Conservation (phyloP, 2,329 filamentous ascomycete species). For the Pseudogymnoascus sp. region DNA sequence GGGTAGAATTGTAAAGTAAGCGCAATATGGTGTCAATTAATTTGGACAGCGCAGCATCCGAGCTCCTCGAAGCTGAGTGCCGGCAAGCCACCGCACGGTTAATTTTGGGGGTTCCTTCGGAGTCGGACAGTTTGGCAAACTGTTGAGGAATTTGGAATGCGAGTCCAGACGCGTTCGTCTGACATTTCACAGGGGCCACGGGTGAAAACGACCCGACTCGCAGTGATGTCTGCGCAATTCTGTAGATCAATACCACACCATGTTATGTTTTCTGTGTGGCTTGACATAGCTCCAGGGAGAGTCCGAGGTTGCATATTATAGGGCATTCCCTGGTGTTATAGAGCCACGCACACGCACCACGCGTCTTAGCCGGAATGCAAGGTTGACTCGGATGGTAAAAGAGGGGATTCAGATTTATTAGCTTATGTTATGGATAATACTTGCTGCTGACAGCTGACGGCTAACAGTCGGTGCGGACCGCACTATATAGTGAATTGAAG, state of each 20-base stretch:
- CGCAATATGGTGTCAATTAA: not conserved
- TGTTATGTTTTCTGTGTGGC: not conserved
- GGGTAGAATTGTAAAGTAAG: not conserved
- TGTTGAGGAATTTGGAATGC: not conserved
- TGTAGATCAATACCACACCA: not conserved
- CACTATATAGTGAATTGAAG: not conserved
- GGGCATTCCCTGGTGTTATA: not conserved
- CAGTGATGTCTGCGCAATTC: not conserved
- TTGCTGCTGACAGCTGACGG: not conserved
- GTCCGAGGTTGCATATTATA: not conserved
- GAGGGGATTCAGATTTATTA: not conserved
- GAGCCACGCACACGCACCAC: not conserved
- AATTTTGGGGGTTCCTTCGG: not conserved
- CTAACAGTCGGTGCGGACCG: not conserved
- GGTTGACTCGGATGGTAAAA: not conserved
- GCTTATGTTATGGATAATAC: not conserved
- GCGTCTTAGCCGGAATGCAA: not conserved
- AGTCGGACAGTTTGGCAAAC: not conserved
- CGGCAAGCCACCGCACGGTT: not conserved
- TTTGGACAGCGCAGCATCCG: not conserved
- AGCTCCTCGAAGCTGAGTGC: slow-evolving; percentile 5
- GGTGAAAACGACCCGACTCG: not conserved
- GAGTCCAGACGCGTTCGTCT: not conserved
- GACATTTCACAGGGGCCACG: not conserved
- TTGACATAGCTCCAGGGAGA: not conserved